These are phyloP conservation scores for Suzukiozyma palmioleophila DNA, from an alignment of 1,139 yeast species.

Conservation along the genomic window DNA sequence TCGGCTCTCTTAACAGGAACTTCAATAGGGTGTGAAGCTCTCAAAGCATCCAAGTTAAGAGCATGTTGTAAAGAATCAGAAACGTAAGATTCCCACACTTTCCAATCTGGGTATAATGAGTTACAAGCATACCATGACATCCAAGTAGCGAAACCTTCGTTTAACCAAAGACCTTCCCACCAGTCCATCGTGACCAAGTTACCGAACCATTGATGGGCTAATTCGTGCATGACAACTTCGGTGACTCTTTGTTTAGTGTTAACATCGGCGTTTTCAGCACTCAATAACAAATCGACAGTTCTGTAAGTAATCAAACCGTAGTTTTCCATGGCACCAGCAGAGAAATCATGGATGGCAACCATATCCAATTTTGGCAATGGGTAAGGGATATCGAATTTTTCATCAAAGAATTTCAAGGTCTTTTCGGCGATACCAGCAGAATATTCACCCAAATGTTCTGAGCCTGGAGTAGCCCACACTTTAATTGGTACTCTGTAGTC, in stretches of 20 bases:
- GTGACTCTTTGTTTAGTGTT: slow-evolving; percentile 49
- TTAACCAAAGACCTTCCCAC: slow-evolving; percentile 64
- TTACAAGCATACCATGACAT: slow-evolving; percentile 52
- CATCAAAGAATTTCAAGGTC: slow-evolving; percentile 48
- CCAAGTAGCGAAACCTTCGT: slow-evolving; percentile 63
- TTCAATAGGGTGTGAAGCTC: slow-evolving; percentile 56
- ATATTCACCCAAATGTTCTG: slow-evolving; percentile 45
- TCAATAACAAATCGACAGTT: slow-evolving; percentile 48
- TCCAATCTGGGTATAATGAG: slow-evolving; percentile 53
- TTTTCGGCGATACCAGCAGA: slow-evolving; percentile 50
- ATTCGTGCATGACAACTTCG: slow-evolving; percentile 56
- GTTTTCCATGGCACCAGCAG: slow-evolving; percentile 63
- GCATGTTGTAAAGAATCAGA: slow-evolving; percentile 49
- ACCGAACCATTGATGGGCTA: slow-evolving; percentile 68
- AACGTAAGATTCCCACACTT: slow-evolving; percentile 51
- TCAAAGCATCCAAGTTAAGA: slow-evolving; percentile 47
- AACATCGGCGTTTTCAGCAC: slow-evolving; percentile 41
- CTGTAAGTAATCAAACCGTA: slow-evolving; percentile 56
- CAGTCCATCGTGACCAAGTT: slow-evolving; percentile 60
- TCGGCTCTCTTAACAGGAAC: slow-evolving; percentile 52
- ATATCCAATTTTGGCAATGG: slow-evolving; percentile 59
- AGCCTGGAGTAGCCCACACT: slow-evolving; percentile 52
- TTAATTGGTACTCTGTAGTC: slow-evolving; percentile 62
- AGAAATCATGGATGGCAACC: slow-evolving; percentile 54
- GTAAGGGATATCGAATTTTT: slow-evolving; percentile 50